Conservation (phyloP, 495 filamentous ascomycete genomes). For the Neurospora sp. region DNA sequence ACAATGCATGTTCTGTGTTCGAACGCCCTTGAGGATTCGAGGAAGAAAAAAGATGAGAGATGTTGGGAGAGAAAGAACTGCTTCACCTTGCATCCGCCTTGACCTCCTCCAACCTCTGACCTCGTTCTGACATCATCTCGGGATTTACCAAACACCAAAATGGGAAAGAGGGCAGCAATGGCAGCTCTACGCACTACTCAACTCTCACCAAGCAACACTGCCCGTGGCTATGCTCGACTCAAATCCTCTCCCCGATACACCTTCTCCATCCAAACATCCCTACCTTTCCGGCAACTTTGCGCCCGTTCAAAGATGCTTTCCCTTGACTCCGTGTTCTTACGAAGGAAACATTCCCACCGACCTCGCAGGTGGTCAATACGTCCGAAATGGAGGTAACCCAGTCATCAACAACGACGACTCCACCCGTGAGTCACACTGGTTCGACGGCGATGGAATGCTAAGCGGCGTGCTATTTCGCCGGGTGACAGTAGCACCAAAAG, state of each 20-base stretch:
- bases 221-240: neutral
- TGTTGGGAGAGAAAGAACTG: neutral
- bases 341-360: conserved; percentile 47
- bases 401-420: conserved; percentile 49
- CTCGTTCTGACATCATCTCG: neutral
- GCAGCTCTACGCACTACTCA: neutral
- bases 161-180: neutral
- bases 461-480: conserved; percentile 48
- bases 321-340: conserved; percentile 41
- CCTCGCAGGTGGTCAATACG: conserved; percentile 53
- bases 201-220: neutral
- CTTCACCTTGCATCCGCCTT: neutral
- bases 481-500: neutral
- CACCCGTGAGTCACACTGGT: conserved; percentile 52
- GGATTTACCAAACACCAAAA: neutral
- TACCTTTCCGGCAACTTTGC: conserved; percentile 57
- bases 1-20: too few species aligned
- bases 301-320: conserved; percentile 40
- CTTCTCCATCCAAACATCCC: neutral
- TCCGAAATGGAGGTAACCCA: conserved; percentile 61
- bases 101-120: neutral
- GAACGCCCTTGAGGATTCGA: too few species aligned
- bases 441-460: conserved; percentile 65
- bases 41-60: too few species aligned
- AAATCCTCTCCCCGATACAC: neutral